Evolutionary conservation across 495 filamentous ascomycete species (phyloP), one percentile per base, ranked within the genome.

Genomic region (Cladorrhinum samala): DNA sequence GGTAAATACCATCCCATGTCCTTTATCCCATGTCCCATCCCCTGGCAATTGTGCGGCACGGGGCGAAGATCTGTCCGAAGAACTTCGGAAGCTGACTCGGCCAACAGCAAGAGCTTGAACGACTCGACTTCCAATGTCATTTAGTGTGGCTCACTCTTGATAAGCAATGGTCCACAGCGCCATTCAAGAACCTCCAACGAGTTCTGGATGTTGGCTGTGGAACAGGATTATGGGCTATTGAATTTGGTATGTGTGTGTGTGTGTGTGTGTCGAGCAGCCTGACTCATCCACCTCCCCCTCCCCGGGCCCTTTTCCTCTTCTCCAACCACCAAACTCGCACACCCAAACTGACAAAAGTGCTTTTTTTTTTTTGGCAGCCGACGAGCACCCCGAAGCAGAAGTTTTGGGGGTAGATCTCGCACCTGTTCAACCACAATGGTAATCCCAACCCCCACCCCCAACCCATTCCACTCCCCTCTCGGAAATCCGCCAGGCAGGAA

Each of bases 381-480:
- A 50, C 20, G 36, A 41, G 19, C 48, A 50, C 17, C 48, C 48
- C 37, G 33, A 40, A 40, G 36, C 37, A 13, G 36, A 50, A 20
- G 48, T 50, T 2, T 13, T 50, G 2, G 48, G 48, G 8, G 48
- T 50, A n/a, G 78, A 82, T 54, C 59, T 82, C 0, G 75, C 73
- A 46, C 71, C 79, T 4, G 75, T 75, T 19, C 78, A 82, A 57
- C 76, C 78, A 1, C 24, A 63, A 38, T 72, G 69, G 46, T 48
- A 48, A 2, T 16, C 11, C 16, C 24, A 13, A 19, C 6, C 23
- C 30, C 30, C 30, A 14, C 30, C 30, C 14, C 14, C 30, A 7
- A 7, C 30, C 14, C 30, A 7, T 37, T 14, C 6, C 7, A 37
- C 30, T 37, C 30, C 14, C 7, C 6, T 19, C 16, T 19, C 41